phyloP scores from a whole-genome alignment of 352 stramenopile genomes.

The Phytophthora hybrid region DNA sequence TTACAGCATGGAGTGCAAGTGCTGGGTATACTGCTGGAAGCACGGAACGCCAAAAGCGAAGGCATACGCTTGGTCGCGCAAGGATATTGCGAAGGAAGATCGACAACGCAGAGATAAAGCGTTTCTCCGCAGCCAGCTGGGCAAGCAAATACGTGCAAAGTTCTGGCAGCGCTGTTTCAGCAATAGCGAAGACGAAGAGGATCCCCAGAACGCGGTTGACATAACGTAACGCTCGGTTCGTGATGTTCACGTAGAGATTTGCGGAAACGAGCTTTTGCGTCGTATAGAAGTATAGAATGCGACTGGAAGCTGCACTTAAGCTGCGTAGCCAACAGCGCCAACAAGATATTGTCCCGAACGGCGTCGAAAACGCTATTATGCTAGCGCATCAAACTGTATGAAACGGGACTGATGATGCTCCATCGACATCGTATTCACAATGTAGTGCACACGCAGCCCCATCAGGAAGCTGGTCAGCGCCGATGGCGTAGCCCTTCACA shows the following conservation, averaged over 20 bases:
- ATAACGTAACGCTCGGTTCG: not conserved
- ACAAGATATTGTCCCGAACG: too few species aligned
- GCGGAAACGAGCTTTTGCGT: not conserved
- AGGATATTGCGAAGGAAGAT: not conserved
- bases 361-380: too few species aligned
- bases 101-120: not conserved
- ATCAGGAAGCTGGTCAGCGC: too few species aligned
- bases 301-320: too few species aligned
- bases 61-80: slow-evolving; percentile 3
- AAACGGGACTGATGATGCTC: too few species aligned
- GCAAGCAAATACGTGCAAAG: slow-evolving; percentile 4
- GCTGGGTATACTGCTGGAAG: slow-evolving; percentile 12
- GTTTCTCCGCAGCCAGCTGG: not conserved
- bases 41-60: slow-evolving; percentile 2
- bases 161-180: slow-evolving; percentile 2
- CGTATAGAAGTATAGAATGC: not conserved
- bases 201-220: not conserved
- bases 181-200: too few species aligned
- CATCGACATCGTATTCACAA: too few species aligned
- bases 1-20: not conserved
- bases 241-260: not conserved
- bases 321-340: too few species aligned
- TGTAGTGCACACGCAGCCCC: too few species aligned
- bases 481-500: too few species aligned
- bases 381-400: too few species aligned